A percentile compares a stretch with the other conserved stretches of the same genome.
Conservation (phyloP, 345 rosid genomes). For the Acer yangbiense region DNA sequence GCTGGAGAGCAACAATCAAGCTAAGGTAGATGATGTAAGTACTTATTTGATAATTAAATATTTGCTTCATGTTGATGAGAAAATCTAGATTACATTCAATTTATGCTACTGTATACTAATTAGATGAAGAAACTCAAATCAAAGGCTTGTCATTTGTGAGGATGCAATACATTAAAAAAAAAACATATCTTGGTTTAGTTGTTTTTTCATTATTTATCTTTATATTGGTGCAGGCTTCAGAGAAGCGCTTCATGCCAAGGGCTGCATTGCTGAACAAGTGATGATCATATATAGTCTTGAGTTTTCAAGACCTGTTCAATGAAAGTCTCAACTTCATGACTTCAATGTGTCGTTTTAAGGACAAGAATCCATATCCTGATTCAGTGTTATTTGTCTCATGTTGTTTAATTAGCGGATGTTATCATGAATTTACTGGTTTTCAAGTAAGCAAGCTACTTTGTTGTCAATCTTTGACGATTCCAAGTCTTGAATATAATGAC, state of each 20-base stretch:
- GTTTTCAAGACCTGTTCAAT: slow-evolving; percentile 15
- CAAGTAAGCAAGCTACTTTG: slow-evolving; percentile 18
- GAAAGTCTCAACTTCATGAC: slow-evolving; percentile 13
- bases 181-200: not conserved
- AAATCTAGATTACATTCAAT: not conserved
- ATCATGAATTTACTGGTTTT: slow-evolving; percentile 14
- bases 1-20: slow-evolving; percentile 74
- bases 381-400: slow-evolving; percentile 22
- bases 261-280: slow-evolving; percentile 39
- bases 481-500: not conserved
- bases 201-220: not conserved
- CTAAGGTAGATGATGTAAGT: slow-evolving; percentile 59
- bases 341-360: slow-evolving; percentile 22
- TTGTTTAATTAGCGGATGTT: slow-evolving; percentile 20
- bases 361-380: slow-evolving; percentile 8
- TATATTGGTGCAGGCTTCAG: slow-evolving; percentile 36
- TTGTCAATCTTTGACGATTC: slow-evolving; percentile 3
- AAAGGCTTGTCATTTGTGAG: not conserved
- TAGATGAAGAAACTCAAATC: not conserved
- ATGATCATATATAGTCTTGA: slow-evolving; percentile 19
- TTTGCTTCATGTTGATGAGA: not conserved
- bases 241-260: slow-evolving; percentile 49
- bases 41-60: not conserved
- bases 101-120: not conserved
- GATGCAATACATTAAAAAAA: no score